phyloP scores from a whole-genome alignment of 345 rosid genomes.

The Sonneratia alba region DNA sequence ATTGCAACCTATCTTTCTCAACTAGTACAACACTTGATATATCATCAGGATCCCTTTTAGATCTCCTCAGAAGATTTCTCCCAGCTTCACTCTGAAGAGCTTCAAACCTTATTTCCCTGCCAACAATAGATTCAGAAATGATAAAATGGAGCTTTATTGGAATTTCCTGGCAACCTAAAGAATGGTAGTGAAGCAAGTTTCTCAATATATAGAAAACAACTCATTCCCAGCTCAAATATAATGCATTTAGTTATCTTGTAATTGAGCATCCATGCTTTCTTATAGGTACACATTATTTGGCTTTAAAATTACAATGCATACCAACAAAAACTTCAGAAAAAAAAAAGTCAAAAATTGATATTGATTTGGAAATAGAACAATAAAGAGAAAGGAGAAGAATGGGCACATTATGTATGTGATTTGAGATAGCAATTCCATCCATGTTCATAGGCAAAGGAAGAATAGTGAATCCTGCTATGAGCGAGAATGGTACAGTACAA shows the following conservation, averaged over 20 bases:
- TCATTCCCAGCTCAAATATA: neutral
- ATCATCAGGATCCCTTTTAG: constrained; percentile 93
- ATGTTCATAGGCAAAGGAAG: too few species aligned
- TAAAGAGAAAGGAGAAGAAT: too few species aligned
- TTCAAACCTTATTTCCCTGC: constrained; percentile 74
- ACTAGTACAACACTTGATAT: constrained; percentile 88
- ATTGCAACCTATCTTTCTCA: constrained; percentile 55
- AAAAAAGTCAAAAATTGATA: too few species aligned
- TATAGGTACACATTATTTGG: neutral
- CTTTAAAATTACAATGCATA: neutral
- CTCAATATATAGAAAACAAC: neutral
- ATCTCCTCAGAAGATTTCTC: constrained; percentile 54
- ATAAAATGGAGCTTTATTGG: neutral
- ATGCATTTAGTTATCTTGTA: neutral
- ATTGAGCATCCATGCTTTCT: neutral
- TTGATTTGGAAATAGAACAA: too few species aligned
- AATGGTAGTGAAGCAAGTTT: neutral
- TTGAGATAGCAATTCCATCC: too few species aligned
- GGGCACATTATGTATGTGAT: too few species aligned
- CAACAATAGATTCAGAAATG: neutral
- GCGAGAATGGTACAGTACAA: too few species aligned
- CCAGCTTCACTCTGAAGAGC: constrained; percentile 91
- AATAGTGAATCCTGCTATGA: too few species aligned
- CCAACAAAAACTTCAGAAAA: neutral
- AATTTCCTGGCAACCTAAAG: neutral